These are phyloP conservation scores for Lojkania enalia DNA, from an alignment of 2,329 filamentous ascomycete genomes.

Conservation along the genomic window DNA sequence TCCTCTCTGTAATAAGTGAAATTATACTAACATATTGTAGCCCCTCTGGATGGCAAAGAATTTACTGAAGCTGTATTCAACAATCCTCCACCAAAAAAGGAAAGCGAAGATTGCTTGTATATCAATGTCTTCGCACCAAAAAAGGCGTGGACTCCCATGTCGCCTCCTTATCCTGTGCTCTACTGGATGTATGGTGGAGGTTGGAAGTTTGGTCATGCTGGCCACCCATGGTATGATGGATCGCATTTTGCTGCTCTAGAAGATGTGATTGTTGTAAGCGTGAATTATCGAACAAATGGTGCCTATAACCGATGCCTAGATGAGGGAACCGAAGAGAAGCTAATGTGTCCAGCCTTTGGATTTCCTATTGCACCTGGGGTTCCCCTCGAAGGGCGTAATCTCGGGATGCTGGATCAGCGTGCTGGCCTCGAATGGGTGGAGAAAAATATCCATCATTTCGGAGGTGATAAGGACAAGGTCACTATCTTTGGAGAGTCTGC, in stretches of 20 bases:
- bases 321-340: neutral
- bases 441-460: slow-evolving; percentile 54
- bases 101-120: slow-evolving; percentile 47
- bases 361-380: slow-evolving; percentile 29
- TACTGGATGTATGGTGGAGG: slow-evolving; percentile 40
- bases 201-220: slow-evolving; percentile 27
- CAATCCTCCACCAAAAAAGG: slow-evolving; percentile 22
- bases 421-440: slow-evolving; percentile 59
- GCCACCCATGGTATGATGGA: slow-evolving; percentile 26
- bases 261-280: slow-evolving; percentile 33
- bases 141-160: slow-evolving; percentile 18
- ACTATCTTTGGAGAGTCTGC: slow-evolving; percentile 49
- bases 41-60: slow-evolving; percentile 19
- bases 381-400: slow-evolving; percentile 41
- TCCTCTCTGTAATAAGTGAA: neutral
- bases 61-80: slow-evolving; percentile 27
- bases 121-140: slow-evolving; percentile 41
- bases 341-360: slow-evolving; percentile 27
- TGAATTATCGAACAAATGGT: slow-evolving; percentile 39
- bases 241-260: slow-evolving; percentile 33
- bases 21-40: slow-evolving; percentile 13
- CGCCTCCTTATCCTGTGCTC: slow-evolving; percentile 27
- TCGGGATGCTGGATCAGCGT: slow-evolving; percentile 61
- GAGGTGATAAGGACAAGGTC: slow-evolving; percentile 53
- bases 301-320: neutral